Evolutionary conservation across 768 basidiomycete genomes (phyloP), one percentile per base, ranked within the genome.

Genomic region (Butyriboletus loyo): DNA sequence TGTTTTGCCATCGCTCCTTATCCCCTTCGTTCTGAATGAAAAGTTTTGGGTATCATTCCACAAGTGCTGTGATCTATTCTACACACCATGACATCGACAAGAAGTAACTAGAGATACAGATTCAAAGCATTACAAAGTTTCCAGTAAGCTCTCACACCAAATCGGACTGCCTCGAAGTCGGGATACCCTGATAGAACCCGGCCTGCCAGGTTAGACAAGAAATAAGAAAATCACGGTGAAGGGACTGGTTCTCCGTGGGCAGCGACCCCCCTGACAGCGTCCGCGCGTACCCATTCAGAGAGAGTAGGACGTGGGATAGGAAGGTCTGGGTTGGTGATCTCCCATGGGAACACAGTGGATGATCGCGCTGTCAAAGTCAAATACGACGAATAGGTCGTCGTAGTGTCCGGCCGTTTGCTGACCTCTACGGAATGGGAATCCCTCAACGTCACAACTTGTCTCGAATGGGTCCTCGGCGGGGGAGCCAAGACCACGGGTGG

Each of bases 271-370:
- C 57, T 68, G 25, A 60, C 49, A 22, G 57, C 68, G 52, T 78
- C 75, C 1, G 80, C 82, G 17, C 72, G 71, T 30, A 83, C 67
- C 82, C 83, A 83, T 58, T 81, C 68, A 5, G 79, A 80, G 35
- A 72, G 64, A 36, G 68, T 68, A 27, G 81, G 77, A 52, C 76
- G 73, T 9, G 82, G 79, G 45, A 86, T 80, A 7, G 84, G 83
- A 54, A 75, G 59, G 65, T 87, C 79, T 39, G 78, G 71, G 58
- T 86, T 68, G 6, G 65, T 61, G 32, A 77, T 69, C 42, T 59
- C 64, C 43, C 66, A 68, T 21, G 79, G 76, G 66, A 82, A 81
- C 19, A 68, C 54, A 1, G 56, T 55, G 1, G 56, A 50, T 9
- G 61, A 56, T 5, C 30, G 51, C 15, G 59, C 57, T 14, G 51